These are phyloP conservation scores for Colletotrichum sp. DNA, from an alignment of 2,329 filamentous ascomycete genomes.

Conservation along the genomic window DNA sequence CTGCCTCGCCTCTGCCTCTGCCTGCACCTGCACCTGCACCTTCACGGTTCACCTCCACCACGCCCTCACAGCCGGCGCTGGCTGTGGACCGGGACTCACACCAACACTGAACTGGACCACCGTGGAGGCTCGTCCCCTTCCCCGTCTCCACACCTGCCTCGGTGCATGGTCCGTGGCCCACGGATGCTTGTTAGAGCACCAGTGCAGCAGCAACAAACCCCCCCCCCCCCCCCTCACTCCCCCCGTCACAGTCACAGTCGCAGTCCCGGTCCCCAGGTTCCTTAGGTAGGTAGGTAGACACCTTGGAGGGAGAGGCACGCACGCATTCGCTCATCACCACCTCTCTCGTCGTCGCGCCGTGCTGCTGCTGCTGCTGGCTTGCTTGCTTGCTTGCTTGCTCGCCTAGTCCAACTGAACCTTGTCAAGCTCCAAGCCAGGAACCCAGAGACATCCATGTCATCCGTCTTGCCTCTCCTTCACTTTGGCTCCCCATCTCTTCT, in stretches of 20 bases:
- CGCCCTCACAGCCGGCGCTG: background rate
- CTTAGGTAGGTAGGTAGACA: background rate
- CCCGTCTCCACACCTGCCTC: background rate
- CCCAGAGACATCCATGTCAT: slow-evolving; percentile 14
- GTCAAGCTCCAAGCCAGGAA: background rate
- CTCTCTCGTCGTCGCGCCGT: background rate
- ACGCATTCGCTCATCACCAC: background rate
- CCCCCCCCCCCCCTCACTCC: background rate
- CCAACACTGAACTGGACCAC: background rate
- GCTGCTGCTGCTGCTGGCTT: background rate
- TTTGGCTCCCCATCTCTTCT: background rate
- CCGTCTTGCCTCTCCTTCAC: background rate
- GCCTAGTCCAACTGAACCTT: background rate
- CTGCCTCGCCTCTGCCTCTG: background rate
- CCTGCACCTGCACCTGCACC: background rate
- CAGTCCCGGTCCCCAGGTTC: background rate
- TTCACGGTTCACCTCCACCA: background rate
- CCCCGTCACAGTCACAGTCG: background rate
- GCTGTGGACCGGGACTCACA: background rate
- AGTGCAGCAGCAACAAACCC: background rate
- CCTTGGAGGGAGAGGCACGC: too few relatives aligned
- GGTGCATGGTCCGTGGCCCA: background rate
- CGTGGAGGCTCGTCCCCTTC: background rate
- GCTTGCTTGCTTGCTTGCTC: background rate
- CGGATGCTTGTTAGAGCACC: slow-evolving; percentile 4